Conservation (phyloP, 2,329 filamentous ascomycete genomes). For the Dactylellina sp. region DNA sequence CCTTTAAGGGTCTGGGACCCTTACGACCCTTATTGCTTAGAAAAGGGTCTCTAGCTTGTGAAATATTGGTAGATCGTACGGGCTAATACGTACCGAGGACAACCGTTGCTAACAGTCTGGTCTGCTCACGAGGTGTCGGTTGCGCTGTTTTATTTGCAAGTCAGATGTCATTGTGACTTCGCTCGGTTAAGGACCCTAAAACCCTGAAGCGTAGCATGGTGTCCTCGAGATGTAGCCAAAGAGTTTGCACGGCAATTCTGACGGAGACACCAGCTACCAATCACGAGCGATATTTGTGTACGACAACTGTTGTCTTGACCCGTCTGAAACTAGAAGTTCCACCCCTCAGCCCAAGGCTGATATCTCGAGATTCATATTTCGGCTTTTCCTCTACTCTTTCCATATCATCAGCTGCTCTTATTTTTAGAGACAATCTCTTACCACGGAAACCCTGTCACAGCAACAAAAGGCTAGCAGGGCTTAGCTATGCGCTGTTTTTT, state of each 20-base stretch:
- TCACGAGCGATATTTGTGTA: constrained; percentile 41
- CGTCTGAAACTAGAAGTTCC: constrained; percentile 34
- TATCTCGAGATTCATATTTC: constrained; percentile 9
- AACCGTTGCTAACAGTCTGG: constrained; percentile 20
- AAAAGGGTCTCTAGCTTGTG: constrained; percentile 36
- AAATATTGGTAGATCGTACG: constrained; percentile 33
- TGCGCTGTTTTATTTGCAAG: constrained; percentile 52
- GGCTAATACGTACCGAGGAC: constrained; percentile 51
- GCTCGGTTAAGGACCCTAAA: constrained; percentile 38
- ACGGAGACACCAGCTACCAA: constrained; percentile 39
- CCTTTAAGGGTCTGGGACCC: constrained; percentile 33
- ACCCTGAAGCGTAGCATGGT: constrained; percentile 22
- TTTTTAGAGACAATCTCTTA: constrained; percentile 51
- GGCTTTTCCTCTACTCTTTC: constrained; percentile 30
- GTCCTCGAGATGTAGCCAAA: constrained; percentile 1
- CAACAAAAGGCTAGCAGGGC: constrained; percentile 31
- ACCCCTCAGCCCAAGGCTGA: constrained; percentile 28
- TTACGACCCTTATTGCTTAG: constrained; percentile 4
- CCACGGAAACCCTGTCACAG: constrained; percentile 9
- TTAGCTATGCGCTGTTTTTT: constrained; percentile 46
- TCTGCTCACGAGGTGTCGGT: constrained; percentile 49
- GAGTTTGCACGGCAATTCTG: constrained; percentile 31
- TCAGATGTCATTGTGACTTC: constrained; percentile 56
- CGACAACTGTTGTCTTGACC: constrained; percentile 8
- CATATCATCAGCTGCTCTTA: constrained; percentile 51